Percentiles rank a stretch among this genome's conserved stretches.
Conservation (phyloP, 2,329 filamentous ascomycete genomes). For the Trichoderma harzianum region DNA sequence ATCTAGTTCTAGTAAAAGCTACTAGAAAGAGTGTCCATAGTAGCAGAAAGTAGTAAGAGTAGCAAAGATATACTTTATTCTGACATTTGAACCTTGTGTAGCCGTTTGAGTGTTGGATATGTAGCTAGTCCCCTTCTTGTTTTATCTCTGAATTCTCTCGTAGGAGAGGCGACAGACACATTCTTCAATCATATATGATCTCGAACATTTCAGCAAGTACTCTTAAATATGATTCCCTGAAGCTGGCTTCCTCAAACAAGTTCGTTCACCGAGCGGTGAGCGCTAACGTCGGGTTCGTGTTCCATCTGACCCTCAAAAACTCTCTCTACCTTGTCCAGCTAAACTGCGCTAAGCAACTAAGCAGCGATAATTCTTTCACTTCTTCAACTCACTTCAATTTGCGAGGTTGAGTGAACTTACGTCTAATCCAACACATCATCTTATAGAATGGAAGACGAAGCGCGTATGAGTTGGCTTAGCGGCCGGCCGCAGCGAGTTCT, state of each 20-base stretch:
- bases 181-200: not conserved
- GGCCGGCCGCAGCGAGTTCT: not conserved
- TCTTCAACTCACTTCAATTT: not conserved
- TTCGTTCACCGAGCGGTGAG: not conserved
- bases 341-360: not conserved
- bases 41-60: too few relatives aligned
- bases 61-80: too few relatives aligned
- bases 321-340: not conserved
- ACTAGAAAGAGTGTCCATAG: too few relatives aligned
- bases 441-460: not conserved
- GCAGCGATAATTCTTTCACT: not conserved
- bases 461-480: constrained; percentile 2
- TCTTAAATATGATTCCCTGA: not conserved
- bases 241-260: not conserved
- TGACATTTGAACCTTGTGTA: too few relatives aligned
- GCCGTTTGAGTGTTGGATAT: too few relatives aligned
- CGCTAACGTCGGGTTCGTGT: not conserved
- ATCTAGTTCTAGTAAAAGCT: too few relatives aligned
- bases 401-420: not conserved
- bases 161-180: not conserved
- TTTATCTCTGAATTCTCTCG: too few relatives aligned
- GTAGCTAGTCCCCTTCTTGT: not conserved
- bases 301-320: not conserved
- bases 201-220: not conserved
- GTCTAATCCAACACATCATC: not conserved